Conservation (phyloP, 805 yeast species). For the Candida taoyuanica region DNA sequence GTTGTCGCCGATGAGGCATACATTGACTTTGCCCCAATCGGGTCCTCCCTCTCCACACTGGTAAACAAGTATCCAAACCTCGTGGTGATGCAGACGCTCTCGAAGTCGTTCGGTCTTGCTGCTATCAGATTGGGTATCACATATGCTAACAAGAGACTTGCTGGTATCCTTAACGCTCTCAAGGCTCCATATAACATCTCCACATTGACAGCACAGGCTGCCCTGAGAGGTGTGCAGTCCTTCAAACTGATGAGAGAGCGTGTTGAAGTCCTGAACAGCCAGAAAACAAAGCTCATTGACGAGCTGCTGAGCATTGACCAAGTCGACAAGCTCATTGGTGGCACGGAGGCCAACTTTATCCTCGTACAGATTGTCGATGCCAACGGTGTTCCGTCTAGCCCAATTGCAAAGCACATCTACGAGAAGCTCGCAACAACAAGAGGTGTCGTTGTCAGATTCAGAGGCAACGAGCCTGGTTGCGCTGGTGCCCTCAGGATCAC, state of each 20-base stretch:
- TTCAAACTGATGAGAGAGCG: constrained; percentile 52
- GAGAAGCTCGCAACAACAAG: constrained; percentile 63
- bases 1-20: constrained; percentile 94
- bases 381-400: constrained; percentile 60
- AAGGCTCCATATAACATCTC: constrained; percentile 96
- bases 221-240: constrained; percentile 62
- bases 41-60: constrained; percentile 68
- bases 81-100: constrained; percentile 85
- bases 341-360: constrained; percentile 80
- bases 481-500: constrained; percentile 83
- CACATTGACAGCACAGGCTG: constrained; percentile 70
- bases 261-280: constrained; percentile 45
- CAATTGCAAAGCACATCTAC: constrained; percentile 63
- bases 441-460: constrained; percentile 80
- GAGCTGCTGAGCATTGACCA: constrained; percentile 54
- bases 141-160: constrained; percentile 54
- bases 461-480: constrained; percentile 91
- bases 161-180: constrained; percentile 75
- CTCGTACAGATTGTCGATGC: constrained; percentile 65
- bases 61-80: constrained; percentile 80
- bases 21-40: constrained; percentile 71
- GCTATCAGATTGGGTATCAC: constrained; percentile 89
- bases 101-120: constrained; percentile 95
- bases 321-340: constrained; percentile 75
- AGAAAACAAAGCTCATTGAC: constrained; percentile 51